Base-by-base conservation (phyloP, 2,329 filamentous ascomycete species). In the Diaporthe sp. region DNA sequence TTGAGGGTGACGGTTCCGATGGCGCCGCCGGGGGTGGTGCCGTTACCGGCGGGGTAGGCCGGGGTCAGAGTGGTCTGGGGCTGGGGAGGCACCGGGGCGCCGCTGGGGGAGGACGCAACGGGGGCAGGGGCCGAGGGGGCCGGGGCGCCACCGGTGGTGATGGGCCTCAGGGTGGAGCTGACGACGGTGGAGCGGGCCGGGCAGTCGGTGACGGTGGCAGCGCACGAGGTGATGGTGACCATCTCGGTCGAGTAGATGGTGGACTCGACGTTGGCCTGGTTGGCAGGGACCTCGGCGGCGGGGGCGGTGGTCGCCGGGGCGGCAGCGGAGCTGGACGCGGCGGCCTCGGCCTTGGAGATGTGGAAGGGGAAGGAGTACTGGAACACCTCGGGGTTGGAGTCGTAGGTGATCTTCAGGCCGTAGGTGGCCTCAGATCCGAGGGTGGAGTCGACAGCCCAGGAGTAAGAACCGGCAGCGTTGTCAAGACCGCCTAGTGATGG, bases 291-390 rank as follows among this genome's bases (percentile, higher is more conserved):
- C 80, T 84, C 85, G 80, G 84, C 86, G 79, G 86, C 86, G 81
- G 91, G 85, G 81, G 88, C 81, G 82, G 84, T 82, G 77, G 78
- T 71, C 78, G 81, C 70, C 78, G 80, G 51, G 79, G 81, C 49
- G 77, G 71, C 62, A 44, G 75, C 15, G 62, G 79, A 71, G 76
- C 78, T 72, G 71, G 75, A 68, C 34, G 75, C 79, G 10, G 74
- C 34, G 61, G 76, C 81, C 62, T 81, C 34, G 61, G 76, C 81
- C 62, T 81, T 83, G 75, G 81, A 80, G 80, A 91, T 90, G 81
- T 85, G 79, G 86, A 93, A 93, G 80, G 90, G 90, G 86, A 88
- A 88, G 75, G 90, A 91, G 87, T 89, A 92, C 87, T 93, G 90
- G 88, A 90, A 91, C 81, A 87, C 83, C 15, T 68, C 78, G 78